Base-by-base conservation (phyloP, 257 asterid genomes). In the Catharanthus roseus region DNA sequence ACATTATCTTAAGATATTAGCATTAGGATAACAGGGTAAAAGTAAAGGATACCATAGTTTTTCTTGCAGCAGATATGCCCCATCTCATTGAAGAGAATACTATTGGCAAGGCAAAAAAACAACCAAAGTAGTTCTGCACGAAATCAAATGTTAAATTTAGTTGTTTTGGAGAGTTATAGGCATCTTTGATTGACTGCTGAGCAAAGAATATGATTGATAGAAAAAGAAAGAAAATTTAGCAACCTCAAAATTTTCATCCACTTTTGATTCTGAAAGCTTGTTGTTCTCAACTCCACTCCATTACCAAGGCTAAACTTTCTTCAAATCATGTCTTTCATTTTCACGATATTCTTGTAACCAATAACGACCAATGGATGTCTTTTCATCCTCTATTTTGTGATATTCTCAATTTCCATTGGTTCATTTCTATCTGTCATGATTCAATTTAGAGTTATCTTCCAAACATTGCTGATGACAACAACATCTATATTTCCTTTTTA, bases 51-150 rank as follows among this genome's bases (percentile, higher is more conserved):
- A 93, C 99, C 97, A 93, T 91, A 68, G 96, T 91, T 85, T 93
- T 93, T 78, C 99, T 84, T 36, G 96, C 99, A 68, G 96, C 96
- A 55, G 90, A 86, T 78, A 86, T 45, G 21, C 95, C 99, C 99
- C 99, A 91, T 88, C 90, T 84, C 89, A 91, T 84, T 63, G 97
- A 88, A 77, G 96, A 89, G 81, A 91, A 60, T 31, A 93, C 97
- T 47, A 93, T 91, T 42, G 99, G 99, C 90, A 93, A 79, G 10
- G 95, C 93, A 28, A 91, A 93, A 84, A 91, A 91, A 79, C 96
- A 89, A 19, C 93, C 90, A 81, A 93, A 91, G 78, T 91, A 91
- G 77, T 85, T 95, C 97, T 91, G 93, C 19, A 34, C 67, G 83
- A 69, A 67, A 75, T 49, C 67, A 65, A 79, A 79, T 66, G 10